Base-by-base conservation (phyloP, 176 grass and related monocot species). In the Ananas comosus region DNA sequence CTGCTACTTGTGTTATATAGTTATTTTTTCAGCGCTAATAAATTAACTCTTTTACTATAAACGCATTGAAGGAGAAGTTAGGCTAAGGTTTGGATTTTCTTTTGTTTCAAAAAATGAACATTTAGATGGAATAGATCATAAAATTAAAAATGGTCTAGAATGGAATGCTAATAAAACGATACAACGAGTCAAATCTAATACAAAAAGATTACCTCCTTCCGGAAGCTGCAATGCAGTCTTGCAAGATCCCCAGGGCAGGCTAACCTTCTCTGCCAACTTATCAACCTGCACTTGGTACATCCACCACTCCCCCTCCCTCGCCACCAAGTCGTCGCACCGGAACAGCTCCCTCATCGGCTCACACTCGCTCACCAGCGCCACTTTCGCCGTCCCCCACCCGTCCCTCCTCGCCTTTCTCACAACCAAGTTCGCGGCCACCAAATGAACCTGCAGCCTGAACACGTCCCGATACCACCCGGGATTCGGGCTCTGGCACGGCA, bases 271-370 rank as follows among this genome's bases (percentile, higher is more conserved):
- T 68, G 88, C 78, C n/a, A 99, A 71, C 3, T 80, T 64, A 9
- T 48, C 3, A 11, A 77, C 85, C 72, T 88, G 71, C 16, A 83
- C 78, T 51, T 54, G 74, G 61, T 88, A 91, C 85, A 99, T 82
- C 89, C 87, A 86, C 94, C 89, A 93, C 5, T 79, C 63, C 1
- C 84, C 87, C 23, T 90, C 84, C 74, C 77, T 74, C 3, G 58
- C 76, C 65, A 86, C 87, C 16, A 48, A 13, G 18, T 99, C 94
- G 70, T 91, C 87, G 71, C 94, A 99, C 11, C 80, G 84, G 85
- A 99, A 99, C 69, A 99, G 42, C 78, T 99, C 94, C 84, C 79
- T 90, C 94, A 99, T 99, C 49, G 94, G 94, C 64, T 78, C 71
- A 78, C 94, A 99, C 72, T 70, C 70, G 77, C 84, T 83, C 17